Evolutionary conservation across 1,139 yeast species (phyloP), one percentile per base, ranked within the genome.

Genomic region (Lodderomyces jiufengensis): DNA sequence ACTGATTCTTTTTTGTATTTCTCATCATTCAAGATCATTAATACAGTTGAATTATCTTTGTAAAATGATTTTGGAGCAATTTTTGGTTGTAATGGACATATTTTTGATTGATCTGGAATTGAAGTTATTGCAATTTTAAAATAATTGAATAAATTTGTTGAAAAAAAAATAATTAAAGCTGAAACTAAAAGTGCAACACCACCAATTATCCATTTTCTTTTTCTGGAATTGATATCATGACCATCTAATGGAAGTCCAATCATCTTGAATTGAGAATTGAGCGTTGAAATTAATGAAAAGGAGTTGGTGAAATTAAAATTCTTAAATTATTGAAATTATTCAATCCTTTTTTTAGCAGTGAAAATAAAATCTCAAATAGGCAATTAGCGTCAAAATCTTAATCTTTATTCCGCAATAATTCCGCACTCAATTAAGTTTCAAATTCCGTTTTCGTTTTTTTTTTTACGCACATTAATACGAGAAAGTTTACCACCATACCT

Each of bases 11-110:
- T 48, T 44, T 70, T 56, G 51, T 62, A 73, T 1, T 46, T 35
- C 26, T 54, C 54, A 45, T 65, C 71, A 29, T 59, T 29, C 27
- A 66, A 44, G 27, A 66, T 62, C 5, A 38, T 43, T 13, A 61
- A 40, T 1, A 56, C 71, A 5, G 68, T 61, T n/a, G 66, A 49
- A 40, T 65, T 66, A 46, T 67, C 70, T 7, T 45, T 36, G 24
- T 38, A 20, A 42, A 53, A 66, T 20, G 59, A 51, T 11, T 46
- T 42, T 2, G 73, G 74, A 2, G 55, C 59, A 34, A 54, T 52
- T 15, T 53, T 42, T 3, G 61, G 63, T 33, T 48, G 46, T 16
- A 63, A 33, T 3, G 69, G 70, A 46, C 70, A 64, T 14, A 57
- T 33, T 16, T 41, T 36, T 25, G 36, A 29, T 9, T 40, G 30